Conservation (phyloP, 2,329 filamentous ascomycete species). For the Aspergillus neoniger region DNA sequence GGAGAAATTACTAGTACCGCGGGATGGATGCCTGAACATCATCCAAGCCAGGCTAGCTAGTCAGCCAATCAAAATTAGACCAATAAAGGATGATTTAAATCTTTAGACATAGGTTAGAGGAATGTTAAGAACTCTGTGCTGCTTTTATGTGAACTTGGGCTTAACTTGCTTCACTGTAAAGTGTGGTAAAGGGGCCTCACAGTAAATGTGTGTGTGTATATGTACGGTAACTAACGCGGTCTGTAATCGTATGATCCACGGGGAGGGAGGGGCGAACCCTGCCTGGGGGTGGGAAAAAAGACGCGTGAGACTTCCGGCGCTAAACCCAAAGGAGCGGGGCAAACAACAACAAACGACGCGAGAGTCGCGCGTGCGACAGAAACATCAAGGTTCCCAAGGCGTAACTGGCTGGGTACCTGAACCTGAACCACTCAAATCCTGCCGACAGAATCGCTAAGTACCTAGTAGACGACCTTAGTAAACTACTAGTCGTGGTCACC, state of each 20-base stretch:
- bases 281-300: constrained; percentile 7
- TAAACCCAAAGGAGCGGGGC: constrained; percentile 25
- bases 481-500: neutral
- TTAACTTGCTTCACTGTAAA: too few relatives aligned
- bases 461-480: neutral
- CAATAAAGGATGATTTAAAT: too few relatives aligned
- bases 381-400: constrained; percentile 18
- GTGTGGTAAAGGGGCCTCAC: too few relatives aligned
- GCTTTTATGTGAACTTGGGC: too few relatives aligned
- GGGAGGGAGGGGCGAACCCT: neutral
- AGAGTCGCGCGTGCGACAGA: constrained; percentile 25
- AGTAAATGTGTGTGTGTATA: neutral
- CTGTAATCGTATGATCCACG: constrained; percentile 20
- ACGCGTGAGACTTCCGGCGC: constrained; percentile 32
- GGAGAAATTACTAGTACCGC: neutral
- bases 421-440: constrained; percentile 1
- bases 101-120: too few relatives aligned
- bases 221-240: constrained; percentile 5
- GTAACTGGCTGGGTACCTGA: constrained; percentile 10
- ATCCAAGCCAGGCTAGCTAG: too few relatives aligned
- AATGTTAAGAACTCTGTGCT: too few relatives aligned
- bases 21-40: too few relatives aligned
- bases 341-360: constrained; percentile 38
- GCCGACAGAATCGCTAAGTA: neutral
- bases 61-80: too few relatives aligned